Evolutionary conservation across 805 yeast species (phyloP), one percentile per base, ranked within the genome.

Genomic region (Starmerella sirachaensis): DNA sequence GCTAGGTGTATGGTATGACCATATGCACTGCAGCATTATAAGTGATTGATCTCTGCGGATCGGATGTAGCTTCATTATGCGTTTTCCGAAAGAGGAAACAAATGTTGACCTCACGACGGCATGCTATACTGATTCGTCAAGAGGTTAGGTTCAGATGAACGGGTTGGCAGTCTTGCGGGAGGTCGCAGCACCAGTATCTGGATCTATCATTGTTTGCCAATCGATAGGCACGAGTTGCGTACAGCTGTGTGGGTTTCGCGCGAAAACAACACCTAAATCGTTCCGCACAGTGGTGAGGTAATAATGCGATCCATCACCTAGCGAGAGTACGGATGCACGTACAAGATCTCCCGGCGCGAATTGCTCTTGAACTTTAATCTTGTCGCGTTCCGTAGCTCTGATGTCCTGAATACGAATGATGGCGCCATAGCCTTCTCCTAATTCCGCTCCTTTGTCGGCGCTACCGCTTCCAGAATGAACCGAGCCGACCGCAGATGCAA

Each of bases 231-330:
- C 78, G 83, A 91, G 74, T 38, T 75, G 60, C 25, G 72, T 75
- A 2, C 94, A 94, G 9, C 69, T 64, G 3, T 75, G 74, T 13
- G 76, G 78, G 16, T 58, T 70, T 43, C 69, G 74, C 5, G 97
- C 96, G 57, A 86, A 81, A 1, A 91, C 77, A 4, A 91, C 98
- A 3, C 99, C 99, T 27, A 88, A 63, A 52, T 88, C 94, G 57
- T 88, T 84, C 45, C 78, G 66, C 2, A 95, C 93, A 0, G 98
- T 91, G 6, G 84, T 71, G 45, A 91, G 63, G 57, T 86, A 91
- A 55, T 86, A 91, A 56, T 83, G 82, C 14, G 79, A 68, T 7
- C 97, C 97, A 59, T 91, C 98, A 38, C 99, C 99, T 23, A 91
- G 62, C 0, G 94, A 82, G 20, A 75, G 52, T 7, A 86, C 77